Evolutionary conservation across 192 early-diverging fungal species (phyloP).

Genomic region (Chytriomyces hyalinus): DNA sequence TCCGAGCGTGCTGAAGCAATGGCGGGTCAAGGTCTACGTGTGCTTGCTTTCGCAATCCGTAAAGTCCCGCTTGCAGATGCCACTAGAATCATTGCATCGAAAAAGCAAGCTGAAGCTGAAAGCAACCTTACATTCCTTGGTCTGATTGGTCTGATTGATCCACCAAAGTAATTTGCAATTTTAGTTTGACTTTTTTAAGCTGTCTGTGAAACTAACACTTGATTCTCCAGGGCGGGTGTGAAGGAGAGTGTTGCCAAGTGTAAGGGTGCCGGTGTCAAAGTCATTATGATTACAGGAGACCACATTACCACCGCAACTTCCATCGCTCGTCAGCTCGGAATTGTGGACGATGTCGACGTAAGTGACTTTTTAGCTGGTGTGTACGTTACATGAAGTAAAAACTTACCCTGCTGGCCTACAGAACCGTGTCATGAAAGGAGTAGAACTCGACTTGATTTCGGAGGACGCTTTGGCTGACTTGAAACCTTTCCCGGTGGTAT

Average conservation of each 20-base stretch:
- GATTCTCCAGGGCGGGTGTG: slow-evolving; percentile 67
- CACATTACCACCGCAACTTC: slow-evolving; percentile 92
- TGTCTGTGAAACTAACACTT: neutral
- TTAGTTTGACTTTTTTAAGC: neutral
- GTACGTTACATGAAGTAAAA: slow-evolving; percentile 7
- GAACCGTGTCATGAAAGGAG: slow-evolving; percentile 83
- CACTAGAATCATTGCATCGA: slow-evolving; percentile 53
- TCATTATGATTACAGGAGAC: slow-evolving; percentile 98
- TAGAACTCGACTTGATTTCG: slow-evolving; percentile 88
- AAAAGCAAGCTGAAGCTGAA: slow-evolving; percentile 68
- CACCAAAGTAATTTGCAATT: slow-evolving; percentile 62
- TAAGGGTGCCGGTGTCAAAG: slow-evolving; percentile 90
- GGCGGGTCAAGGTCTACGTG: slow-evolving; percentile 86
- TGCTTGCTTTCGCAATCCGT: slow-evolving; percentile 85
- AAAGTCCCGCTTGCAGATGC: slow-evolving; percentile 64
- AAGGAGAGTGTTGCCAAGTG: slow-evolving; percentile 80
- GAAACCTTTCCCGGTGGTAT: slow-evolving; percentile 90
- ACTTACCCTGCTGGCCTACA: slow-evolving; percentile 16
- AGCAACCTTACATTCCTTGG: slow-evolving; percentile 84
- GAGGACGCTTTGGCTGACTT: slow-evolving; percentile 83
- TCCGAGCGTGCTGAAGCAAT: slow-evolving; percentile 70
- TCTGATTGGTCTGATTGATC: slow-evolving; percentile 92
- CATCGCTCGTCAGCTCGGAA: slow-evolving; percentile 89
- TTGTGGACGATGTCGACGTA: slow-evolving; percentile 67
- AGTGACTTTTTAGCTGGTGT: neutral